Base-by-base conservation (phyloP, 1,284 basidiomycete species). In the Wolfiporia cocos region DNA sequence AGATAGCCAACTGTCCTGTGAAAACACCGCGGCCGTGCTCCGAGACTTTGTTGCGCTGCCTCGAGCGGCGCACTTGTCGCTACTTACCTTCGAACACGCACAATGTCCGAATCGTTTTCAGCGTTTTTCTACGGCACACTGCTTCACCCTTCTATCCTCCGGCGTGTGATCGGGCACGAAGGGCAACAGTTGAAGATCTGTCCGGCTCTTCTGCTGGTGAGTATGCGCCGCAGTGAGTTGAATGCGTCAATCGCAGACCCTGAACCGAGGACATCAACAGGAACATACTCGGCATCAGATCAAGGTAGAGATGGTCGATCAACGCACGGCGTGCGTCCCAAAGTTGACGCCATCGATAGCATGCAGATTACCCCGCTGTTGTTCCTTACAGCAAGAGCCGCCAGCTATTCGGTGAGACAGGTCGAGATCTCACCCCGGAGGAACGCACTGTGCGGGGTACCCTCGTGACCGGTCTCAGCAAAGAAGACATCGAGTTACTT, bases 61-160 rank as follows among this genome's bases (percentile, higher is more conserved):
- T n/a, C n/a, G n/a, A n/a, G n/a, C n/a, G n/a, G n/a, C n/a, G n/a
- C n/a, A n/a, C n/a, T n/a, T n/a, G n/a, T n/a, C n/a, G n/a, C n/a
- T n/a, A n/a, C n/a, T n/a, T n/a, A n/a, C n/a, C n/a, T n/a, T n/a
- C n/a, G n/a, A n/a, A n/a, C n/a, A n/a, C n/a, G n/a, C n/a, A 5
- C 17, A 17, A 46, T 46, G 40, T 14, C 45, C 2, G 23, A 20
- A 22, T 42, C 37, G 29, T 43, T 44, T 30, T 63, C 68, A 44
- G 86, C 86, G 4, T 93, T 94, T 64, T 92, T 92, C 68, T 92
- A 94, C 59, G 92, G 92, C 21, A 91, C 86, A 0, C 62, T 79
- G 4, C 61, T 76, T 47, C 73, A 76, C 33, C 75, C 76, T 1
- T 64, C 64, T 4, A 72, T 80, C 47, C 61, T 79, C n/a, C 57